These are phyloP conservation scores for Talaromyces adpressus DNA, from an alignment of 495 filamentous ascomycete genomes.

Conservation along the genomic window DNA sequence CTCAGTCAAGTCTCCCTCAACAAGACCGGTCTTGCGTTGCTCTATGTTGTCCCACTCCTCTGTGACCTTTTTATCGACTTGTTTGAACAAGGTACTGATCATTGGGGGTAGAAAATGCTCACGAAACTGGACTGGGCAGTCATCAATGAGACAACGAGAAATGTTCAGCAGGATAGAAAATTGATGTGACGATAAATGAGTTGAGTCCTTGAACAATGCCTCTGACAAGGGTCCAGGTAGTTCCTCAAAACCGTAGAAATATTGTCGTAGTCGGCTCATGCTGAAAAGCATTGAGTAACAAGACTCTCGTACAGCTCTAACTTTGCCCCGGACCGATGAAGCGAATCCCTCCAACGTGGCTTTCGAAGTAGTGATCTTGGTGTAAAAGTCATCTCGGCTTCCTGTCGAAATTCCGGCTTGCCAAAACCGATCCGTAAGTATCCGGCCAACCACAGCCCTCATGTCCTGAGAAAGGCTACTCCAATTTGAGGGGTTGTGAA, in stretches of 20 bases:
- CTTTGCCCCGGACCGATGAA: slow-evolving; percentile 80
- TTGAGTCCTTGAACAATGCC: slow-evolving; percentile 76
- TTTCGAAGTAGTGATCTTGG: slow-evolving; percentile 80
- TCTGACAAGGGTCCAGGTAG: slow-evolving; percentile 78
- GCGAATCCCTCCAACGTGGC: slow-evolving; percentile 87
- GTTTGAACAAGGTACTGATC: slow-evolving; percentile 70
- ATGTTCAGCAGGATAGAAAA: slow-evolving; percentile 83
- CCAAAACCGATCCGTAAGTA: slow-evolving; percentile 96
- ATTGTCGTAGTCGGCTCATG: slow-evolving; percentile 78
- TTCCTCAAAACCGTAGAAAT: slow-evolving; percentile 83
- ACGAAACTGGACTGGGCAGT: slow-evolving; percentile 74
- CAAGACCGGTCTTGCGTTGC: slow-evolving; percentile 54
- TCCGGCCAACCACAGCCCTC: slow-evolving; percentile 66
- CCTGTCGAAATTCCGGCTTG: slow-evolving; percentile 95
- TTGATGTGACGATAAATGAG: slow-evolving; percentile 84
- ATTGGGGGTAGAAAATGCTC: slow-evolving; percentile 82
- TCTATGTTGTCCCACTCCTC: slow-evolving; percentile 71
- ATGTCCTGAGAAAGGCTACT: slow-evolving; percentile 68
- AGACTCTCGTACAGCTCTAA: slow-evolving; percentile 82
- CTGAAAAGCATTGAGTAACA: slow-evolving; percentile 91
- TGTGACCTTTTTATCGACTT: slow-evolving; percentile 80
- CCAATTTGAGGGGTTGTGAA: slow-evolving; percentile 85
- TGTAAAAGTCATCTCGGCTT: slow-evolving; percentile 93
- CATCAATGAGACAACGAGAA: slow-evolving; percentile 78
- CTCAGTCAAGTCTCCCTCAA: slow-evolving; percentile 67